phyloP scores from a whole-genome alignment of 441 rosid species.

The Hypseocharis bilobata region DNA sequence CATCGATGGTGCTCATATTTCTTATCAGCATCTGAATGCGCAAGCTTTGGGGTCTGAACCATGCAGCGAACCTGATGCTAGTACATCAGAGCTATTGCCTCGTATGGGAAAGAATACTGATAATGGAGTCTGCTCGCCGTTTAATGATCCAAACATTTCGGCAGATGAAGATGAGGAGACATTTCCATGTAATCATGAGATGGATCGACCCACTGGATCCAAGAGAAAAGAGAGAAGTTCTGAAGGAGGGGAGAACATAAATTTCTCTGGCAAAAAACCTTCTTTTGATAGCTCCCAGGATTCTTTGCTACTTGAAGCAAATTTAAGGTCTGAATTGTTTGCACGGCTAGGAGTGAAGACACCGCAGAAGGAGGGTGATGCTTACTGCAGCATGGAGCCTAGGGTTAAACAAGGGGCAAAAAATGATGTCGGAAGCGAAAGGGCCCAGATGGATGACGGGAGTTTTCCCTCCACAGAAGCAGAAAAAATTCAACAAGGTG shows the following conservation, averaged over 20 bases:
- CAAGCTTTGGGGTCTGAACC: constrained; percentile 63
- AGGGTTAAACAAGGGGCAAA: constrained; percentile 41
- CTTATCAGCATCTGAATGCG: constrained; percentile 35
- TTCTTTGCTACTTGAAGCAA: constrained; percentile 65
- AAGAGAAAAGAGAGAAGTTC: constrained; percentile 30
- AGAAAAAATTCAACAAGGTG: constrained; percentile 34
- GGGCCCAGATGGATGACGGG: constrained; percentile 43
- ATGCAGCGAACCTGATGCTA: constrained; percentile 81
- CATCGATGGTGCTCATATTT: constrained; percentile 27
- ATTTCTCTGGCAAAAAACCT: constrained; percentile 16
- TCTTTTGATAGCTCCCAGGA: constrained; percentile 35
- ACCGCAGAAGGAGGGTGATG: constrained; percentile 35
- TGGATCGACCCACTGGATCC: constrained; percentile 28
- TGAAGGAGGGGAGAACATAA: constrained; percentile 25
- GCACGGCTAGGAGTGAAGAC: constrained; percentile 52
- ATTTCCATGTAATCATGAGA: constrained; percentile 38
- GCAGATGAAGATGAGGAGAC: constrained; percentile 58
- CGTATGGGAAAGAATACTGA: constrained; percentile 37
- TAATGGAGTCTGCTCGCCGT: constrained; percentile 44
- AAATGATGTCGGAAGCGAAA: constrained; percentile 54
- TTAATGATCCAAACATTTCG: constrained; percentile 42
- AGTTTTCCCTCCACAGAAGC: constrained; percentile 36
- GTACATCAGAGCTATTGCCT: constrained; percentile 72
- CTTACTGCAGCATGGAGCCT: constrained; percentile 32
- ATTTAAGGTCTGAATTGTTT: constrained; percentile 71